Evolutionary conservation across 1,139 yeast species (phyloP).

Genomic region (Cylindricascospora bacillispora): DNA sequence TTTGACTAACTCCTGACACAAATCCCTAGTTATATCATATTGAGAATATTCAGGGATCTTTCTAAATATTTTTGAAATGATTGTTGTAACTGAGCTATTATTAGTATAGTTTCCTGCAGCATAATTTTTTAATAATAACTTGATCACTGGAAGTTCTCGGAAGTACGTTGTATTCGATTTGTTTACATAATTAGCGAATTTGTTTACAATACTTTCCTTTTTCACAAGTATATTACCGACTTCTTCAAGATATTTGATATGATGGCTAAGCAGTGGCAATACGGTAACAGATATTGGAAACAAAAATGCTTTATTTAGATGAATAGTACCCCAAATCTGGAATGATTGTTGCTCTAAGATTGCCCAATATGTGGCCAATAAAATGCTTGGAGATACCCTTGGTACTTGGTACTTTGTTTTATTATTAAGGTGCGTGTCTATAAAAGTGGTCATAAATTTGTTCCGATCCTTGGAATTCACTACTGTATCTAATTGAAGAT

Average conservation of each 20-base stretch:
- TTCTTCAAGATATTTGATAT: slow-evolving; percentile 11
- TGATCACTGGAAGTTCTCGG: slow-evolving; percentile 8
- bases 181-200: slow-evolving; percentile 12
- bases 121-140: slow-evolving; percentile 14
- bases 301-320: slow-evolving; percentile 14
- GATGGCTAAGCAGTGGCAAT: slow-evolving; percentile 15
- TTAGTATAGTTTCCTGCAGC: slow-evolving; percentile 18
- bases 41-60: slow-evolving; percentile 14
- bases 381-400: slow-evolving; percentile 12
- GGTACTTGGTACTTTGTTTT: too few relatives aligned
- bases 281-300: slow-evolving; percentile 22
- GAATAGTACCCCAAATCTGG: slow-evolving; percentile 21
- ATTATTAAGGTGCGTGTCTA: background rate
- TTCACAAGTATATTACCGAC: slow-evolving; percentile 7
- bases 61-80: slow-evolving; percentile 17
- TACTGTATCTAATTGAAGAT: slow-evolving; percentile 9
- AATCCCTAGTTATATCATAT: slow-evolving; percentile 19
- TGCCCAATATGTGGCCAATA: slow-evolving; percentile 21
- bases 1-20: slow-evolving; percentile 14
- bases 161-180: slow-evolving; percentile 5
- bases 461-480: slow-evolving; percentile 2
- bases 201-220: slow-evolving; percentile 8
- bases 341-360: slow-evolving; percentile 18
- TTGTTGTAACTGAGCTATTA: slow-evolving; percentile 10
- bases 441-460: slow-evolving; percentile 4